phyloP scores from a whole-genome alignment of 2,329 filamentous ascomycete genomes.

The Phoma sp. region DNA sequence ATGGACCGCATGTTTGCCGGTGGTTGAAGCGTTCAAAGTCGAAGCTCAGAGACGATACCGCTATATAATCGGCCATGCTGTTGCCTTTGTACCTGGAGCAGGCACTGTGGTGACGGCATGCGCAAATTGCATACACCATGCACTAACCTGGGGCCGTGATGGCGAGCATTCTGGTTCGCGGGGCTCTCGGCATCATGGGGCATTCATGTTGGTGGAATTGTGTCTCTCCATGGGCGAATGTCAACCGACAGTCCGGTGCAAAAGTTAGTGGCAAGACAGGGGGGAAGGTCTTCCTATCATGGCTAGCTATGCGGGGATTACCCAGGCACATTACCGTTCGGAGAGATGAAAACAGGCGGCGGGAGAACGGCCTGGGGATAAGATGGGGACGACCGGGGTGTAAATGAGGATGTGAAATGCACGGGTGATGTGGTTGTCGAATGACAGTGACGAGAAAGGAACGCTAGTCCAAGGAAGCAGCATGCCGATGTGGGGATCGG shows the following conservation, averaged over 20 bases:
- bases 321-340: constrained; percentile 10
- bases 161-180: constrained; percentile 12
- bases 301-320: constrained; percentile 13
- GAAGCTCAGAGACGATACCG: constrained; percentile 24
- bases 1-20: constrained; percentile 29
- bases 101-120: constrained; percentile 14
- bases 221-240: constrained; percentile 17
- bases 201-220: constrained; percentile 25
- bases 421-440: constrained; percentile 4
- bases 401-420: background rate
- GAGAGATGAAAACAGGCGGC: constrained; percentile 11
- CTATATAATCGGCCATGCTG: constrained; percentile 19
- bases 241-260: constrained; percentile 9
- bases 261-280: constrained; percentile 12
- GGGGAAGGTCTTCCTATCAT: constrained; percentile 9
- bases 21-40: constrained; percentile 18
- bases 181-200: constrained; percentile 12
- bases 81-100: constrained; percentile 19
- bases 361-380: constrained; percentile 13
- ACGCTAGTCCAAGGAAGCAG: background rate
- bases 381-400: constrained; percentile 10
- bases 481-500: constrained; percentile 2
- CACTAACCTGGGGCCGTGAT: constrained; percentile 21
- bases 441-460: background rate
- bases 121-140: constrained; percentile 18